These are phyloP conservation scores for Dioscorea zingiberensis DNA, from an alignment of 106 monocot genomes.

Conservation along the genomic window DNA sequence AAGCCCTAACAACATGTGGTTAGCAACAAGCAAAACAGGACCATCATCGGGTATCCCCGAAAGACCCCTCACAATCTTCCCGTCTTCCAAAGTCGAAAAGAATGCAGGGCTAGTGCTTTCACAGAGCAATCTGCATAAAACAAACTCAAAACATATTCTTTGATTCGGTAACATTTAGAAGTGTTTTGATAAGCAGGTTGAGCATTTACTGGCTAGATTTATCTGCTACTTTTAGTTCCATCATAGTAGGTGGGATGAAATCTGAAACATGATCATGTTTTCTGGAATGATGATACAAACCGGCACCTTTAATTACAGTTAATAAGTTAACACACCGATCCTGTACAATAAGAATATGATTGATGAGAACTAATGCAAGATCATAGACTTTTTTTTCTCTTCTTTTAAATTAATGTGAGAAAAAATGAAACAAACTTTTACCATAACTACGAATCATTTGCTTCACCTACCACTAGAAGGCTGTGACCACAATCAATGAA, in stretches of 20 bases:
- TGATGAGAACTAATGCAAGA: not conserved
- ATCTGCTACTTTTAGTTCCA: conserved; percentile 15
- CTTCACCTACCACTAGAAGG: conserved; percentile 49
- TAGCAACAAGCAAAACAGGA: conserved; percentile 65
- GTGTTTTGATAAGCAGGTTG: not conserved
- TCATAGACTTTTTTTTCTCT: not conserved
- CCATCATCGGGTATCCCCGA: conserved; percentile 64
- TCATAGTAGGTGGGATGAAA: conserved; percentile 41
- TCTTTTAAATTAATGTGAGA: not conserved
- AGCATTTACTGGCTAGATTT: conserved; percentile 14
- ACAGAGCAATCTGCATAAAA: conserved; percentile 28
- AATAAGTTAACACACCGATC: conserved; percentile 52
- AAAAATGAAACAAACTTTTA: not conserved
- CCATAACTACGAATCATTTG: not conserved
- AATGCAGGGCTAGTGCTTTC: conserved; percentile 31
- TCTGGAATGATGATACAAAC: conserved; percentile 45
- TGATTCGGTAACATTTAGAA: not conserved
- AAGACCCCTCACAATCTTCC: conserved; percentile 52
- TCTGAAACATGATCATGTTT: conserved; percentile 35
- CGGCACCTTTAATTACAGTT: conserved; percentile 49
- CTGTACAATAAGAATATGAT: conserved; percentile 23
- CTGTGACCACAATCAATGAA: conserved; percentile 62
- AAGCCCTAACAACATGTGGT: conserved; percentile 69
- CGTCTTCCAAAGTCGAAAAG: conserved; percentile 61
- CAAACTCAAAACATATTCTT: conserved; percentile 2